Evolutionary conservation across 805 yeast species (phyloP), one percentile per base, ranked within the genome.

Genomic region (Metschnikowia gruessii): DNA sequence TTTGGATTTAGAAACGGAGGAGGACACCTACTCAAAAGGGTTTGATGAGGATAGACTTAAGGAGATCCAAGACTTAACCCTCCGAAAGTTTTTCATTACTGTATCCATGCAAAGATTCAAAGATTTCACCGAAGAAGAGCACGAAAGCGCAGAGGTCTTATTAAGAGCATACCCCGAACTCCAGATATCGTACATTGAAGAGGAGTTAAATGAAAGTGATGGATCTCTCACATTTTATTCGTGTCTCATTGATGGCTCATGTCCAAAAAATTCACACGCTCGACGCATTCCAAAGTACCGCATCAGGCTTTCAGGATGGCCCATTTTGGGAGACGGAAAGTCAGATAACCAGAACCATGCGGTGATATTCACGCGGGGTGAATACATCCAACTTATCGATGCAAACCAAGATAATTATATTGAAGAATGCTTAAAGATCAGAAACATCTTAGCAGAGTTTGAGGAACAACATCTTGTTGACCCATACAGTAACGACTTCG

Each of bases 1-100:
- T 50, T 90, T 89, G 75, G 85, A 95, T 72, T 95, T 94, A 60
- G 98, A 94, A 69, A 87, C 88, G 68, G 95, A 95, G 37, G 96
- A 87, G 10, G 46, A 42, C 21, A 22, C 8, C 3, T 46, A 48
- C 4, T 29, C 49, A 3, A 43, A 36, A 12, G 46, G 35, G 15
- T 40, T 42, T 16, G 49, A 43, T 18, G 51, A 46, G n/a, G 38
- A 40, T 10, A 33, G 48, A 11, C 39, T 54, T 2, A 45, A 37
- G 13, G 46, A 40, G 2, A 51, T 54, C 3, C 53, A 53, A 12
- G 75, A 82, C 38, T 83, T 87, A 87, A 90, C 95, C 12, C 76
- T 84, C 69, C 78, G 95, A 66, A 88, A 88, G 65, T 88, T 88
- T 73, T 81, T 81, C 60, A 79, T 87, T 55, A 74, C 87, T 55